Conservation (phyloP, 2,329 filamentous ascomycete species). For the Cercospora sp. region DNA sequence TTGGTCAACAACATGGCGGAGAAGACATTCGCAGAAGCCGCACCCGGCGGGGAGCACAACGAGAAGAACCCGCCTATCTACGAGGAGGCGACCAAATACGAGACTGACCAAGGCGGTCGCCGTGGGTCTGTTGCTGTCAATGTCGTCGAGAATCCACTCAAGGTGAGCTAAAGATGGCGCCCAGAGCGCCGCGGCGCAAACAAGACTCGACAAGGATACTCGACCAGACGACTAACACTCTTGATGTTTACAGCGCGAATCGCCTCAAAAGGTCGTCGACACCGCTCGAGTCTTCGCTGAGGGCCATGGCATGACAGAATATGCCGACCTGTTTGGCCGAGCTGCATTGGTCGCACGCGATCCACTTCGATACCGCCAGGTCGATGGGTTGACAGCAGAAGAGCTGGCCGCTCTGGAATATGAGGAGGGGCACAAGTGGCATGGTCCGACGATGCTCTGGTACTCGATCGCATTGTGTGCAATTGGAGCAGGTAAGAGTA, state of each 20-base stretch:
- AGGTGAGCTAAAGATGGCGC: slow-evolving; percentile 36
- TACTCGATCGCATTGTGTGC: slow-evolving; percentile 58
- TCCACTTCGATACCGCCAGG: slow-evolving; percentile 61
- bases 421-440: slow-evolving; percentile 68
- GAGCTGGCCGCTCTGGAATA: slow-evolving; percentile 62
- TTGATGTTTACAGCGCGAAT: slow-evolving; percentile 33
- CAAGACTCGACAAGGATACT: slow-evolving; percentile 1
- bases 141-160: slow-evolving; percentile 50
- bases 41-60: slow-evolving; percentile 6
- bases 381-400: slow-evolving; percentile 60
- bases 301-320: slow-evolving; percentile 39
- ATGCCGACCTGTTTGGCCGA: slow-evolving; percentile 41
- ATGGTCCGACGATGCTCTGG: slow-evolving; percentile 62
- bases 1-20: slow-evolving; percentile 5
- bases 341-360: slow-evolving; percentile 70
- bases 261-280: slow-evolving; percentile 36
- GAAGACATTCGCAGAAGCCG: not conserved
- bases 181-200: slow-evolving; percentile 5
- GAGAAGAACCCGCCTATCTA: slow-evolving; percentile 12
- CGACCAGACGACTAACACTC: slow-evolving; percentile 15
- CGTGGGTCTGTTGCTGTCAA: slow-evolving; percentile 48
- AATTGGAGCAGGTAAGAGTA: slow-evolving; percentile 29
- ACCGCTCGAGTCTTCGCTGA: slow-evolving; percentile 41
- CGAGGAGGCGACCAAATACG: not conserved
- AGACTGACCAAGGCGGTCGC: slow-evolving; percentile 29